Conservation (phyloP, 768 basidiomycete genomes). For the Lanmaoa pseudosensibilis region DNA sequence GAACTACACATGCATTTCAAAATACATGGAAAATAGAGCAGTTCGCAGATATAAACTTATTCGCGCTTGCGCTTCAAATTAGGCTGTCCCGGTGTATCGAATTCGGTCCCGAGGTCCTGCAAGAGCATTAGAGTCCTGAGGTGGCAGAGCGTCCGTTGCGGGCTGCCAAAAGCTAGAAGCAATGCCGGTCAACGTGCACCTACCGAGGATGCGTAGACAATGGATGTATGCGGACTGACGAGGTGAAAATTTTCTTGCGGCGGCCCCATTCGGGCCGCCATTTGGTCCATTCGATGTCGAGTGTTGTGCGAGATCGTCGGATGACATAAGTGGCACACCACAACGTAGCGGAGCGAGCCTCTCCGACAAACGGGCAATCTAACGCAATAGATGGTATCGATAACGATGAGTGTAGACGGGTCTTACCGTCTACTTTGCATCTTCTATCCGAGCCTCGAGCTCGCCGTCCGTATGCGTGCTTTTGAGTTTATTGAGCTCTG, state of each 20-base stretch:
- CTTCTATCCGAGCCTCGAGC: constrained; percentile 54
- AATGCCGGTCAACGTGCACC: constrained; percentile 1
- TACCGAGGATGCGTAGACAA: background rate
- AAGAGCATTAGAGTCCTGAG: constrained; percentile 62
- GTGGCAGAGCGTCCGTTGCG: constrained; percentile 64
- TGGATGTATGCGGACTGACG: constrained; percentile 25
- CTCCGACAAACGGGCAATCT: constrained; percentile 51
- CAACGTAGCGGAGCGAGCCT: constrained; percentile 66
- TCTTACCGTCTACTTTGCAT: constrained; percentile 53
- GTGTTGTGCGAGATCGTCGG: constrained; percentile 63
- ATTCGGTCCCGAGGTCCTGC: constrained; percentile 81
- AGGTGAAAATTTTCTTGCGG: constrained; percentile 67
- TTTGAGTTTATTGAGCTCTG: constrained; percentile 68
- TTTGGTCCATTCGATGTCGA: constrained; percentile 73
- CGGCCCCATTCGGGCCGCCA: constrained; percentile 83
- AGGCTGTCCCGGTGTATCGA: too few species aligned
- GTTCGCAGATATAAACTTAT: constrained; percentile 5
- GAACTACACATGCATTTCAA: background rate
- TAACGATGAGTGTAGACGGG: constrained; percentile 8
- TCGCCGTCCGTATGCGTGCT: constrained; percentile 68
- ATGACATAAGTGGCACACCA: constrained; percentile 62
- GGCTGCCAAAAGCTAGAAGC: constrained; percentile 68
- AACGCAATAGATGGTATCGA: constrained; percentile 1
- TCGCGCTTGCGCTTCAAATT: constrained; percentile 54
- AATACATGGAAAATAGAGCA: background rate